phyloP scores from a whole-genome alignment of 768 basidiomycete species.

The Obba rivulosa region DNA sequence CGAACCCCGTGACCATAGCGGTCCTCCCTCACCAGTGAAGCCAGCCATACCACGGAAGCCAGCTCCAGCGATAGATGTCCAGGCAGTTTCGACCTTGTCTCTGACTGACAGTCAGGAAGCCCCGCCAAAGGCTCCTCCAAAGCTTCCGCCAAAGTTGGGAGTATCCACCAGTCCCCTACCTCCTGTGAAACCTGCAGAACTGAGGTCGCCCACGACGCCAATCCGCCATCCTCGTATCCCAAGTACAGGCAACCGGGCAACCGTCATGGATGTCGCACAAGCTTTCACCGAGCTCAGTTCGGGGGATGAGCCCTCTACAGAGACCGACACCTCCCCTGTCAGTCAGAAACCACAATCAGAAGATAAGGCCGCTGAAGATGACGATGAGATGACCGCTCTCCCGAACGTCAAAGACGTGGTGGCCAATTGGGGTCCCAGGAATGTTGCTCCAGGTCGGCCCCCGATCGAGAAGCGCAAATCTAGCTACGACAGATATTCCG shows the following conservation, averaged over 20 bases:
- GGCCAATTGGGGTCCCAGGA: constrained; percentile 15
- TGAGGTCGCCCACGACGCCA: constrained; percentile 25
- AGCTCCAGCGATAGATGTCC: constrained; percentile 1
- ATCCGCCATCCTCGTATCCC: constrained; percentile 52
- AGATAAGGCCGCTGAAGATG: constrained; percentile 1
- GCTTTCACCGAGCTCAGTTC: constrained; percentile 29
- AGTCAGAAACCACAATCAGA: background rate
- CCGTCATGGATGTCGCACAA: constrained; percentile 77
- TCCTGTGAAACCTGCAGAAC: background rate
- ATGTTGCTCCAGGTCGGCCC: constrained; percentile 3
- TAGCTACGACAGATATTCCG: constrained; percentile 63
- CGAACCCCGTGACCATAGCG: background rate
- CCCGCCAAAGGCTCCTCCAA: too few species aligned
- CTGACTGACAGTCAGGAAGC: too few species aligned
- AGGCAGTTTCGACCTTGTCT: background rate
- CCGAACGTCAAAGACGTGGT: constrained; percentile 18
- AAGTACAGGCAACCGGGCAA: constrained; percentile 62
- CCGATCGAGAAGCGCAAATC: constrained; percentile 56
- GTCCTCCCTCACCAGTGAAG: background rate
- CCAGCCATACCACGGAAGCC: constrained; percentile 5
- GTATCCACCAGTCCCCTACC: too few species aligned
- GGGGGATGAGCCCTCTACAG: background rate
- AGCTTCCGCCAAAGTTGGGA: too few species aligned
- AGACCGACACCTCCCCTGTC: background rate
- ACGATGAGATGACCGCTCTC: constrained; percentile 8